Conservation (phyloP, 345 rosid genomes). For the Brassica napus region DNA sequence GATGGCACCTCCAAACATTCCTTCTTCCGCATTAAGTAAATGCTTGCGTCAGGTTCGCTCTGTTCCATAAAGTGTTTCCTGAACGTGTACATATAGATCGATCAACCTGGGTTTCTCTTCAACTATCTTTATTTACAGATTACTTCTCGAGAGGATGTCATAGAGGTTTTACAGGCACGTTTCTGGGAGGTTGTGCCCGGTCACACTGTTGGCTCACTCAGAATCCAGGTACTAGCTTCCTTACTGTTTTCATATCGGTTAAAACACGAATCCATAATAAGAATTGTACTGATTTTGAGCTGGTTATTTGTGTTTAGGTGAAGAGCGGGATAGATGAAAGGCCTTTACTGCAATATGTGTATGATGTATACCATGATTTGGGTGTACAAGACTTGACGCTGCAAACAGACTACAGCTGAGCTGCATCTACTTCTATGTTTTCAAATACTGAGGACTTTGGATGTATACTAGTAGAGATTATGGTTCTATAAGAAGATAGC, state of each 20-base stretch:
- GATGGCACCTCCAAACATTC: conserved; percentile 86
- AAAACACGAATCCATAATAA: background rate
- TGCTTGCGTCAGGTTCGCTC: conserved; percentile 82
- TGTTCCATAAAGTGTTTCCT: background rate
- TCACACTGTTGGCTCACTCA: conserved; percentile 79
- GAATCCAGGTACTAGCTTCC: conserved; percentile 56
- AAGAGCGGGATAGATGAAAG: conserved; percentile 67
- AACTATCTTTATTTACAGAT: conserved; percentile 48
- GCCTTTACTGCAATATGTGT: conserved; percentile 54
- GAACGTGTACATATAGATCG: conserved; percentile 6
- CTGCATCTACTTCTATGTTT: conserved; percentile 3
- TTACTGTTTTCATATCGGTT: background rate
- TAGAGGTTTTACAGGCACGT: conserved; percentile 74
- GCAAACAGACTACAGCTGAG: conserved; percentile 56
- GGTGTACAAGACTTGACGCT: conserved; percentile 86
- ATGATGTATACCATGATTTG: conserved; percentile 74
- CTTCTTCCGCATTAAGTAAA: conserved; percentile 84
- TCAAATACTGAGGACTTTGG: conserved; percentile 5
- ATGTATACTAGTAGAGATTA: conserved; percentile 30
- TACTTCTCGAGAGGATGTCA: conserved; percentile 67
- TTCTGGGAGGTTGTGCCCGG: conserved; percentile 98
- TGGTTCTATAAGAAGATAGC: conserved; percentile 11
- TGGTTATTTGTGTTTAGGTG: conserved; percentile 47
- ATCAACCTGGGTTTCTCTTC: background rate
- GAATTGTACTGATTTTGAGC: background rate